Base-by-base conservation (phyloP, 306 rosid genomes). In the Abrus precatorius region DNA sequence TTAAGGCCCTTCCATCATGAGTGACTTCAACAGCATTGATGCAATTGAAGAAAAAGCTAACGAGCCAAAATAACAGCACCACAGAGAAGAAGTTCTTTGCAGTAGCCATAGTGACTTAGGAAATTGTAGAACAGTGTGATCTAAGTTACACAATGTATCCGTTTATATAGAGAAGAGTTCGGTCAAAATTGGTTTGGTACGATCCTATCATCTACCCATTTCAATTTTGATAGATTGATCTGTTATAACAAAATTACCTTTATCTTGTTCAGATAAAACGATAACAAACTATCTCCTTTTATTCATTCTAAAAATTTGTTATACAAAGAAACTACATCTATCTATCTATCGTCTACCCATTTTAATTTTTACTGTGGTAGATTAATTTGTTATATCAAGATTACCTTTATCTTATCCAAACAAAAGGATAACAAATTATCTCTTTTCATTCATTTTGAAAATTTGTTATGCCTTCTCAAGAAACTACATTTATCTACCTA, bases 1-100 rank as follows among this genome's bases (percentile, higher is more conserved):
- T 69, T 49, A 89, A 83, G 41, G 84, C 92, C 47, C 92, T 83
- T 1, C 86, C 88, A 29, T 87, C 90, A 10, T 80, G 70, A 1
- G 89, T 63, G 13, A 89, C 89, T 1, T 80, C 6, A 9, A 36
- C 7, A 9, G 90, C 82, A 14, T 49, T 40, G 6, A 28, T 38
- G 27, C 60, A 76, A 8, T 9, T 12, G 27, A 40, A 1, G 9
- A 5, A 54, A 1, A 54, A 1, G 5, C 36, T 9, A 3, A 52
- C 4, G 3, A 70, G 3, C 7, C 5, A 49, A 49, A 34, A 73
- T 1, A 1, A 20, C 1, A 73, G 0, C 1, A 1, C 52, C 4
- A 36, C 14, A 4, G 36, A 54, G 38, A 73, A 9, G 0, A 73
- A 10, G 7, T 45, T 73, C 50, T 70, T 70, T 13, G 61, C 4